phyloP scores from a whole-genome alignment of 345 rosid species.

The Camelina neglecta region DNA sequence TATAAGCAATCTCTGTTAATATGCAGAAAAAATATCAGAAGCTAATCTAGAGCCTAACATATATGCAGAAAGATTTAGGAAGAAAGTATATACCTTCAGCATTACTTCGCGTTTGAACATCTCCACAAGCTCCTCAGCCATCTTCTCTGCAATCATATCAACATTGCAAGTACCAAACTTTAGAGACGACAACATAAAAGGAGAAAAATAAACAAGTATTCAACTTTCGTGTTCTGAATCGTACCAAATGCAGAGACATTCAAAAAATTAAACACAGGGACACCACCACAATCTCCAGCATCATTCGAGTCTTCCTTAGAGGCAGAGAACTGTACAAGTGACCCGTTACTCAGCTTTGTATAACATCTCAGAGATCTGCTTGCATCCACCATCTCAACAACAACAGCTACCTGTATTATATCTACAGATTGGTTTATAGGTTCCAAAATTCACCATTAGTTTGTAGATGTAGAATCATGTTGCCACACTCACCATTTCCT shows the following conservation, averaged over 20 bases:
- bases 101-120: slow-evolving; percentile 74
- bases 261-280: slow-evolving; percentile 68
- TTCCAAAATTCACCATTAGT: too few species aligned
- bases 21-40: slow-evolving; percentile 11
- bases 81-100: slow-evolving; percentile 64
- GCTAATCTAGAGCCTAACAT: background rate
- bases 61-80: background rate
- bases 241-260: slow-evolving; percentile 69
- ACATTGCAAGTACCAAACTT: slow-evolving; percentile 21
- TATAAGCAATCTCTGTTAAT: slow-evolving; percentile 63
- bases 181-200: slow-evolving; percentile 12
- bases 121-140: slow-evolving; percentile 76
- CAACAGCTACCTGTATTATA: slow-evolving; percentile 56
- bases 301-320: slow-evolving; percentile 57
- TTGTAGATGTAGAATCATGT: background rate
- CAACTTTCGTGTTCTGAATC: background rate
- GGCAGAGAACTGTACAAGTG: slow-evolving; percentile 67
- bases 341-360: slow-evolving; percentile 52
- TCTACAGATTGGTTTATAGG: slow-evolving; percentile 15
- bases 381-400: slow-evolving; percentile 62
- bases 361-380: slow-evolving; percentile 73
- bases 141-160: slow-evolving; percentile 56
- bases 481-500: slow-evolving; percentile 67
- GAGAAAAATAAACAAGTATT: background rate
- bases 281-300: slow-evolving; percentile 76